Evolutionary conservation across 2,329 filamentous ascomycete genomes (phyloP).

Genomic region (Botrytis squamosa): DNA sequence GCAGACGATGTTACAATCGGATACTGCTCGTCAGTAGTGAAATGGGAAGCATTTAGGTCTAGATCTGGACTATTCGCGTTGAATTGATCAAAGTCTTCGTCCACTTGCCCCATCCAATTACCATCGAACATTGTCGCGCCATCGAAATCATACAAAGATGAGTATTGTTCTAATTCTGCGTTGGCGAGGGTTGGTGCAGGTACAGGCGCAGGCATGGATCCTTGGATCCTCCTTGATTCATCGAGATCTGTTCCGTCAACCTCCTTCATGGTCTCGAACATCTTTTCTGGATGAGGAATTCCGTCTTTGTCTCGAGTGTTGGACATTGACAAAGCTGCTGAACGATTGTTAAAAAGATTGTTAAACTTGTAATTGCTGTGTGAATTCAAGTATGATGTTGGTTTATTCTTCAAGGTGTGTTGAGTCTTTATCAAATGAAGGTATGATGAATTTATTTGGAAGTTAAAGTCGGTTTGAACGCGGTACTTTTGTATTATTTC

Average conservation of each 20-base stretch:
- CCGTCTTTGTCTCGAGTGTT: neutral
- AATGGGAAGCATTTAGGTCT: neutral
- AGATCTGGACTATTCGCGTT: neutral
- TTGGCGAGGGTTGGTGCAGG: rapidly evolving
- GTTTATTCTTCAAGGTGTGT: too few relatives aligned
- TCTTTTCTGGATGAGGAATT: neutral
- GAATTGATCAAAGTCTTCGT: neutral
- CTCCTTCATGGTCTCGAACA: neutral
- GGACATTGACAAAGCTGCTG: neutral
- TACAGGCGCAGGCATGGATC: rapidly evolving
- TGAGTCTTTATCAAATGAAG: neutral
- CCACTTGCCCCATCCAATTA: neutral
- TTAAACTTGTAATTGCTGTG: neutral
- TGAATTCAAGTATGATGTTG: neutral
- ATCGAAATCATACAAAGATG: neutral
- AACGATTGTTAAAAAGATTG: neutral
- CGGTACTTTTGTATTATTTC: neutral
- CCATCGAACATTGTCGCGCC: rapidly evolving
- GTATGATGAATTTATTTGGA: neutral
- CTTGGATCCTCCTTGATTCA: neutral
- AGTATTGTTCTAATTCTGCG: rapidly evolving
- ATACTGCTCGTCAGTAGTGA: rapidly evolving
- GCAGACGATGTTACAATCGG: neutral
- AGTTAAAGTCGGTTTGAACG: neutral
- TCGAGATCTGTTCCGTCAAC: neutral